Base-by-base conservation (phyloP, 331 rosid species). In the Malus hybrid region DNA sequence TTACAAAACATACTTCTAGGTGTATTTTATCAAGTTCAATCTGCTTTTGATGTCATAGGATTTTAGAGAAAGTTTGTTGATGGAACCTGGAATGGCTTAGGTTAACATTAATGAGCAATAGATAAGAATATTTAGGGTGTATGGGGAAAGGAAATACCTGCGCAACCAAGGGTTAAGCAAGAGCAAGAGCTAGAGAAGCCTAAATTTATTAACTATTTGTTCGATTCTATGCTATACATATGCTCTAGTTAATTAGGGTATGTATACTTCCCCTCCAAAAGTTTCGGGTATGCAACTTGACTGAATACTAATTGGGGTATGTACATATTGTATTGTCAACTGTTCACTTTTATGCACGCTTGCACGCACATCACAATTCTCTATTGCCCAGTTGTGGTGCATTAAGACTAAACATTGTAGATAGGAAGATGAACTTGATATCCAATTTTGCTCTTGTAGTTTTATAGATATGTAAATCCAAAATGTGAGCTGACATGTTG, bases 401-500 rank as follows among this genome's bases (percentile, higher is more conserved):
- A 57, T 8, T 10, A 4, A 55, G n/a, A 30, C 34, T 36, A 11
- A 28, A 11, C 48, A 3, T 42, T 24, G 26, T 72, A 20, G 36
- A 63, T 57, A 53, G 34, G 26, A 73, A 34, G 28, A 36, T 29
- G 26, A 36, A 39, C 29, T 61, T 61, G 5, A 22, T 58, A 72
- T 39, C 55, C 60, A 39, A 11, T 36, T 63, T 34, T 56, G 24
- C 22, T 71, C 26, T 72, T 24, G 58, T 58, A 58, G 67, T 71
- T 10, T 58, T 60, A 26, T 39, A 36, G 34, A 15, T 72, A 3
- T 26, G 15, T 42, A 16, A 29, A 5, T 20, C 34, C 53, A 1
- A 33, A 22, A 42, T 72, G 62, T 50, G 70, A 80, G 60, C 79
- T 82, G 63, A 70, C 32, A 24, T 48, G 61, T 44, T 71, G 29